Evolutionary conservation across 176 grass and related monocot species (phyloP).

Genomic region (Leersia perrieri): DNA sequence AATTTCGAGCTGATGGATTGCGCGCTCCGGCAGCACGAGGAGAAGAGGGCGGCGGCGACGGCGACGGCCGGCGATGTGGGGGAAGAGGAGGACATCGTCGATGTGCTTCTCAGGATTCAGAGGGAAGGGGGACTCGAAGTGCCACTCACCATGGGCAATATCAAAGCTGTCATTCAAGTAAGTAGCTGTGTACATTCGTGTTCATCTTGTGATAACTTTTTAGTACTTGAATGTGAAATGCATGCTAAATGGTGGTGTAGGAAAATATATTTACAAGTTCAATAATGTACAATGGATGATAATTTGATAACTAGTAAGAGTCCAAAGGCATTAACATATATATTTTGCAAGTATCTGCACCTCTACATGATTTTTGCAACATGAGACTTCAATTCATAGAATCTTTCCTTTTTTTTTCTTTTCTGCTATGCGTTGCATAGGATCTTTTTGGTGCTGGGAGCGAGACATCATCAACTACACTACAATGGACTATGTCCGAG

Average conservation of each 20-base stretch:
- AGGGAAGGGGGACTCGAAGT: constrained; percentile 29
- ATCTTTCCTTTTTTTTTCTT: background rate
- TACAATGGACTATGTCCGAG: constrained; percentile 37
- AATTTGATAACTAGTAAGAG: background rate
- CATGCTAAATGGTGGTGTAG: background rate
- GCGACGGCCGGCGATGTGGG: background rate
- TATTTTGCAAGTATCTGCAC: background rate
- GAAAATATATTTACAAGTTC: background rate
- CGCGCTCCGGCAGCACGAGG: constrained; percentile 27
- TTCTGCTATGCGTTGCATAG: background rate
- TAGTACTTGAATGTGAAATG: background rate
- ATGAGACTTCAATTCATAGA: background rate
- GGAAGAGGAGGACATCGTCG: background rate
- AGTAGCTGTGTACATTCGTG: background rate
- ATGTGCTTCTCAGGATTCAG: constrained; percentile 23
- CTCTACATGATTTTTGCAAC: background rate
- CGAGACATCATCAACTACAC: background rate
- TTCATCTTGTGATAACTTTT: background rate
- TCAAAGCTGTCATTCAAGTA: constrained; percentile 28
- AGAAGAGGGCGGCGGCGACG: background rate
- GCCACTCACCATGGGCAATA: constrained; percentile 27
- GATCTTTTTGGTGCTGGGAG: constrained; percentile 25
- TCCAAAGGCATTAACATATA: background rate
- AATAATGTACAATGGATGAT: background rate
- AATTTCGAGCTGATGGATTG: constrained; percentile 31